Conservation (phyloP, 2,329 filamentous ascomycete species). For the Botrytis paeoniae region DNA sequence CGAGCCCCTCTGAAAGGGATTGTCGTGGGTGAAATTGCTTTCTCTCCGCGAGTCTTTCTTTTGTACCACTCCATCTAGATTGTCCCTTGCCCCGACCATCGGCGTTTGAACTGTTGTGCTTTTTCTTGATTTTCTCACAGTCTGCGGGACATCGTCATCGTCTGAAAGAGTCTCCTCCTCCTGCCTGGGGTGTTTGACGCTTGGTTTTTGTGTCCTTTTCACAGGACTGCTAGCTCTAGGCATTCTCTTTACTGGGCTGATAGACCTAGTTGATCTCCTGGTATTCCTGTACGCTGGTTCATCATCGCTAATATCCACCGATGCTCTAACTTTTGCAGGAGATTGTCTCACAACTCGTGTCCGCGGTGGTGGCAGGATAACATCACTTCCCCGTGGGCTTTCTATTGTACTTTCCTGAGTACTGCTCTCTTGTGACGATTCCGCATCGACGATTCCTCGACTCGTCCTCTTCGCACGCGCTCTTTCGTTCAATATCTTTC, state of each 20-base stretch:
- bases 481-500: constrained; percentile 70
- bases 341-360: constrained; percentile 51
- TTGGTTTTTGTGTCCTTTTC: constrained; percentile 54
- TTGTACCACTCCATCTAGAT: constrained; percentile 41
- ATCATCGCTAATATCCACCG: constrained; percentile 21
- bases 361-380: constrained; percentile 48
- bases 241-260: constrained; percentile 49
- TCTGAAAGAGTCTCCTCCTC: constrained; percentile 52
- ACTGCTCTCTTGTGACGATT: constrained; percentile 38
- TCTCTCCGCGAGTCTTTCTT: constrained; percentile 40
- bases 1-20: constrained; percentile 88
- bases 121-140: constrained; percentile 51
- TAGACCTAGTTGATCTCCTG: constrained; percentile 55
- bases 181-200: constrained; percentile 51
- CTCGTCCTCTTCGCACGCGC: constrained; percentile 82
- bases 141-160: constrained; percentile 42
- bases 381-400: constrained; percentile 37
- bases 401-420: constrained; percentile 43
- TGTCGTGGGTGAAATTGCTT: constrained; percentile 80
- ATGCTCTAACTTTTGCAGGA: constrained; percentile 46
- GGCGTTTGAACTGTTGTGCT: constrained; percentile 44
- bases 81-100: constrained; percentile 53
- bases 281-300: constrained; percentile 24
- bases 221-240: constrained; percentile 48
- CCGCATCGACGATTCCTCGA: constrained; percentile 72